Conservation (phyloP, 2,329 filamentous ascomycete species). For the Coniochaeta sp. region DNA sequence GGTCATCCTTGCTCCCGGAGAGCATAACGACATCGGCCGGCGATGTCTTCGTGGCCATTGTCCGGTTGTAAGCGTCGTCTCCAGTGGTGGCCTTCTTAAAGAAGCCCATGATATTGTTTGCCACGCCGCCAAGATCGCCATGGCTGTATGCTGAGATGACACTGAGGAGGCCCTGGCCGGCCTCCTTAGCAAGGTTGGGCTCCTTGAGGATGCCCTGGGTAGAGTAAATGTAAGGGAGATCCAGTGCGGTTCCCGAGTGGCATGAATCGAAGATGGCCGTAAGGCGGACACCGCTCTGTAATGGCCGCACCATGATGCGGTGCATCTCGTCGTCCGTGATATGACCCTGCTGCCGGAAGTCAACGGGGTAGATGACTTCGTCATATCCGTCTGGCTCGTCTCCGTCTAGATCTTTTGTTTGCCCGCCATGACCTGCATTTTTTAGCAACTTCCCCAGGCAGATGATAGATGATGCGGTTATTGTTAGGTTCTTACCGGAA, state of each 20-base stretch:
- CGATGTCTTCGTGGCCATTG: slow-evolving; percentile 83
- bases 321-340: slow-evolving; percentile 84
- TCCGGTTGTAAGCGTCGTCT: slow-evolving; percentile 72
- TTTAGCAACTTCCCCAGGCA: neutral
- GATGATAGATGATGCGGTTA: no score
- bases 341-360: slow-evolving; percentile 72
- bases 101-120: slow-evolving; percentile 71
- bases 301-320: slow-evolving; percentile 57
- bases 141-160: slow-evolving; percentile 52
- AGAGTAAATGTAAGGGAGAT: slow-evolving; percentile 62
- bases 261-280: slow-evolving; percentile 61
- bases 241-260: slow-evolving; percentile 59
- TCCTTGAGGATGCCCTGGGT: slow-evolving; percentile 63
- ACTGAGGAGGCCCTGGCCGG: slow-evolving; percentile 55
- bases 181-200: slow-evolving; percentile 61
- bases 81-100: slow-evolving; percentile 85
- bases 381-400: slow-evolving; percentile 79
- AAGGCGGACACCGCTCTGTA: slow-evolving; percentile 48
- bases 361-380: slow-evolving; percentile 78
- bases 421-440: slow-evolving; percentile 63
- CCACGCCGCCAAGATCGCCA: slow-evolving; percentile 78
- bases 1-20: slow-evolving; percentile 92
- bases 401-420: slow-evolving; percentile 70
- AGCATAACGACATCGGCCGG: slow-evolving; percentile 96
- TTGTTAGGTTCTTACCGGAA: slow-evolving; percentile 62